phyloP scores from a whole-genome alignment of 148 eudicot genomes.

The Polygonum maritimum region DNA sequence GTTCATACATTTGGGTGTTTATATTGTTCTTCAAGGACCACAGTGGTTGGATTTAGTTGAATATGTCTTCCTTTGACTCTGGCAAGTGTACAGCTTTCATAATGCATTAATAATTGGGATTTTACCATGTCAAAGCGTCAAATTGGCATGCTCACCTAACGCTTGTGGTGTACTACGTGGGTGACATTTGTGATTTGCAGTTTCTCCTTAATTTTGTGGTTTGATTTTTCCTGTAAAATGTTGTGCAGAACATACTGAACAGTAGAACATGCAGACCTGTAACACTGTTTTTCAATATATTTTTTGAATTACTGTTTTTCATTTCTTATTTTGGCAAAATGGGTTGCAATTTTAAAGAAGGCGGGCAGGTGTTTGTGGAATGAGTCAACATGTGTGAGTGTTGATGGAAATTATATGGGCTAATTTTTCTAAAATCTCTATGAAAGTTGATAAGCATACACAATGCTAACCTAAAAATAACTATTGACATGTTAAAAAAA shows the following conservation, averaged over 20 bases:
- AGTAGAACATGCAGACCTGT: conserved; percentile 4
- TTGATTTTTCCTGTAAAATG: not conserved
- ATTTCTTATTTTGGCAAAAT: not conserved
- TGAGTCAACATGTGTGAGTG: not conserved
- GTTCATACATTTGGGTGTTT: not conserved
- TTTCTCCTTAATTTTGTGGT: not conserved
- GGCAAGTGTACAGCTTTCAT: not conserved
- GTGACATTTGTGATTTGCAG: not conserved
- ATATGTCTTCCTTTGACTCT: conserved; percentile 1
- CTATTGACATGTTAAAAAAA: too few relatives aligned
- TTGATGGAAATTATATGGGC: too few relatives aligned
- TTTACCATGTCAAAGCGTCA: not conserved
- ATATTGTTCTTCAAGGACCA: not conserved
- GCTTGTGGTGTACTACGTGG: not conserved
- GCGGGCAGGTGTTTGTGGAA: not conserved
- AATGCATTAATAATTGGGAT: not conserved
- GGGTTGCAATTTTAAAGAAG: not conserved
- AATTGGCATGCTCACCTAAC: not conserved
- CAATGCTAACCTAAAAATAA: too few relatives aligned
- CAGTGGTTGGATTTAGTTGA: not conserved
- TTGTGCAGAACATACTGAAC: not conserved
- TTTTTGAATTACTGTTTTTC: too few relatives aligned
- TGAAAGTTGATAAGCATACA: too few relatives aligned
- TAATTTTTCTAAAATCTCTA: too few relatives aligned
- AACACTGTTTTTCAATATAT: not conserved